Conservation (phyloP, 495 filamentous ascomycete species). For the Hypoxylon crocopeplum region DNA sequence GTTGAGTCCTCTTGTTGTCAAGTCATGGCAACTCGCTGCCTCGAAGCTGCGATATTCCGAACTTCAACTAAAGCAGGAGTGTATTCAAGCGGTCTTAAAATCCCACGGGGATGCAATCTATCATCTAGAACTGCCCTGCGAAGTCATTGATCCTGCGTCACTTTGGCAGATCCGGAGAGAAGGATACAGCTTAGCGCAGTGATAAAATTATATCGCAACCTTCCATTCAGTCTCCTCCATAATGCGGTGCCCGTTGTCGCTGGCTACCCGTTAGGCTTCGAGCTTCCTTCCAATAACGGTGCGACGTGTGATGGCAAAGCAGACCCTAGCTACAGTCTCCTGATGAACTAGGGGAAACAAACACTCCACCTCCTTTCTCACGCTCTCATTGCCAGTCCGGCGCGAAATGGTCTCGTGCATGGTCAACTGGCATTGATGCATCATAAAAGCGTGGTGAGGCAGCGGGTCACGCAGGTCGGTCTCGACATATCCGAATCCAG, state of each 20-base stretch:
- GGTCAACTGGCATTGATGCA: neutral
- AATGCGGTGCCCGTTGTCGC: too few species aligned
- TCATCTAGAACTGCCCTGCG: slow-evolving; percentile 10
- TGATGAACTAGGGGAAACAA: neutral
- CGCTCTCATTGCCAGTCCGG: neutral
- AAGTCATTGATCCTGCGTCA: slow-evolving; percentile 21
- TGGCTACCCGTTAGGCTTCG: too few species aligned
- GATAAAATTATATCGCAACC: too few species aligned
- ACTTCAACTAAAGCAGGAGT: slow-evolving; percentile 9
- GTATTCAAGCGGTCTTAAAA: slow-evolving; percentile 6
- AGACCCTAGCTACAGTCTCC: neutral
- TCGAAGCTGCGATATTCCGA: slow-evolving; percentile 3
- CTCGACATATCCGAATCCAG: neutral
- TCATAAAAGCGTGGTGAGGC: neutral
- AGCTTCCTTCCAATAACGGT: neutral
- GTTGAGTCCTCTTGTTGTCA: slow-evolving; percentile 16
- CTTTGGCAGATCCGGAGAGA: slow-evolving; percentile 27
- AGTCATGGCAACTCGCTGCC: slow-evolving; percentile 21
- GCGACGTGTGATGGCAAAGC: neutral
- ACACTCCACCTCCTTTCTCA: neutral
- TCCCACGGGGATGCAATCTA: slow-evolving; percentile 17
- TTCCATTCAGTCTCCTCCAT: too few species aligned
- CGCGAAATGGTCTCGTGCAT: neutral
- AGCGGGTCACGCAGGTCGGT: neutral
- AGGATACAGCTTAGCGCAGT: slow-evolving; percentile 8